Base-by-base conservation (phyloP, 345 rosid species). In the Rhizophora mangle region DNA sequence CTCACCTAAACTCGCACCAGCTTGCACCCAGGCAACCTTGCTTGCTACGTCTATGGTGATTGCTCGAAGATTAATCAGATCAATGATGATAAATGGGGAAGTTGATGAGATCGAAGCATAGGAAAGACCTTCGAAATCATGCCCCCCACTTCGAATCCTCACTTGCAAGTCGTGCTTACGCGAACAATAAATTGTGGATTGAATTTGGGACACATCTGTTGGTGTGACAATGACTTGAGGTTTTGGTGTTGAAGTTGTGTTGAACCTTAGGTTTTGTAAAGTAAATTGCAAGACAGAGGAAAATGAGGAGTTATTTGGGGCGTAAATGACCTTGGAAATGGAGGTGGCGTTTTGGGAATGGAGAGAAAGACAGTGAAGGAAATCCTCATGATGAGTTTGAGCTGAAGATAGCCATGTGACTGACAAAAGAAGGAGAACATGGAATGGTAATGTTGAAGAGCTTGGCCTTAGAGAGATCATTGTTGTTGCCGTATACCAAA, bases 11-110 rank as follows among this genome's bases (percentile, higher is more conserved):
- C n/a, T n/a, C n/a, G n/a, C n/a, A n/a, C n/a, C n/a, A n/a, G n/a
- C n/a, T n/a, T n/a, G n/a, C 21, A 72, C 76, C 76, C 76, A 68
- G 8, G 80, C 73, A 6, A 76, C 63, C 15, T 65, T 24, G 6
- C 3, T 58, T 24, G 30, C 49, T 11, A 64, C 21, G 21, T 77
- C 73, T 20, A 77, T 59, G 1, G n/a, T 47, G 27, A 72, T 29
- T 0, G 31, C 27, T 27, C 68, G 61, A 27, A 76, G 54, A 51
- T 63, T 57, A 24, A 67, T 58, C 6, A 76, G 64, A 49, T 76
- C 76, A n/a, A 76, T 34, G 21, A 76, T 16, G 5, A 68, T 55
- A 24, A 72, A 76, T 0, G 80, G 69, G 29, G 30, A 6, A 34
- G 37, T 22, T 43, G 49, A 11, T 0, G 49, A 43, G 15, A 13